A percentile compares a stretch with the other conserved stretches of the same genome.
Conservation (phyloP, 305 asterid species). For the Striga hermonthica region DNA sequence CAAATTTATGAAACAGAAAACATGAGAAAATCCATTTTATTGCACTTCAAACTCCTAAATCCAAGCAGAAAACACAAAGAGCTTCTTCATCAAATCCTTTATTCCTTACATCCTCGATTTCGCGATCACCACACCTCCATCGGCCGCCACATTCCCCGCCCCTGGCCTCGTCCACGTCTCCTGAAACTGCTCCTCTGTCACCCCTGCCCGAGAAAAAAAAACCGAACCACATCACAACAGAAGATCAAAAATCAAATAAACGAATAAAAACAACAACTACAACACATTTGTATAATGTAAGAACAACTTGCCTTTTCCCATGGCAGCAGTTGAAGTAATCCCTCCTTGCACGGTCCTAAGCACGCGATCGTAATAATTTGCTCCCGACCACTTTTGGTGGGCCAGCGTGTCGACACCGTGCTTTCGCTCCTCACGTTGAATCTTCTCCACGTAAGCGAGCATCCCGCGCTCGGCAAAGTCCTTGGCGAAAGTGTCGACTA, state of each 20-base stretch:
- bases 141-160: constrained; percentile 45
- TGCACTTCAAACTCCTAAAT: constrained; percentile 30
- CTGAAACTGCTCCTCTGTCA: constrained; percentile 95
- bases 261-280: background rate
- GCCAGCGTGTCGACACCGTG: constrained; percentile 92
- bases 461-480: constrained; percentile 83
- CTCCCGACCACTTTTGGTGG: constrained; percentile 99
- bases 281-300: too few relatives aligned
- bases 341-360: constrained; percentile 97
- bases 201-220: constrained; percentile 45
- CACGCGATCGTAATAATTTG: constrained; percentile 86
- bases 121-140: constrained; percentile 68
- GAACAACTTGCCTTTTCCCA: constrained; percentile 75
- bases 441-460: constrained; percentile 90
- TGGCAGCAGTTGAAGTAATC: constrained; percentile 91
- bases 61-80: constrained; percentile 21
- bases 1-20: constrained; percentile 34
- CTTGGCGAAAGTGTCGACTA: constrained; percentile 75
- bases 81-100: constrained; percentile 19
- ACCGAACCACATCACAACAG: background rate
- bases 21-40: constrained; percentile 26
- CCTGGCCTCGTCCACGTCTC: constrained; percentile 84
- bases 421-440: constrained; percentile 85
- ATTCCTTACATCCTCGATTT: constrained; percentile 68
- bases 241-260: background rate